Percentiles rank a stretch among this genome's conserved stretches.
Evolutionary conservation across 495 filamentous ascomycete genomes (phyloP).

Genomic region (Geopyxis carbonaria): DNA sequence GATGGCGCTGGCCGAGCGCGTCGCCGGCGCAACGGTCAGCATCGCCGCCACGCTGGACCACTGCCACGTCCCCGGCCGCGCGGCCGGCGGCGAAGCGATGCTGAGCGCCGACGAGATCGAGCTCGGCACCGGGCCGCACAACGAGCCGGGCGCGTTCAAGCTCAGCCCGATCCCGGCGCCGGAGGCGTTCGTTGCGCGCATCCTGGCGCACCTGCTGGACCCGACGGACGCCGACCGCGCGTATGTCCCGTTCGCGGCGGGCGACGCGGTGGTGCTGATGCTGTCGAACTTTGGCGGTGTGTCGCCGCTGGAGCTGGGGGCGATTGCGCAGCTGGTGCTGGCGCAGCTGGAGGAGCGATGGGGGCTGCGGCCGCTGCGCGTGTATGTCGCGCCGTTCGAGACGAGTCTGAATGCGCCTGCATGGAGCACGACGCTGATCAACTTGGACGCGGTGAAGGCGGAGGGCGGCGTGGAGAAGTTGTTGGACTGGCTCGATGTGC

Average conservation of each 20-base stretch:
- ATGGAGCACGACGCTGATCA: conserved; percentile 75
- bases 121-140: conserved; percentile 97
- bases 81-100: conserved; percentile 29
- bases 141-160: conserved; percentile 71
- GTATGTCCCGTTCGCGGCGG: background rate
- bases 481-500: too few relatives aligned
- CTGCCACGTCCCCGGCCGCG: conserved; percentile 70
- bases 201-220: background rate
- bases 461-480: too few relatives aligned
- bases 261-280: conserved; percentile 39
- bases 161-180: conserved; percentile 27
- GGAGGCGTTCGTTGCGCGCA: background rate
- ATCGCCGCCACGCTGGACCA: conserved; percentile 71
- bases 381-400: conserved; percentile 43
- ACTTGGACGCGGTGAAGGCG: too few relatives aligned
- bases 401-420: conserved; percentile 84
- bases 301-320: conserved; percentile 72
- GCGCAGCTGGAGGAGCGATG: conserved; percentile 42
- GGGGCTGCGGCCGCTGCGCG: conserved; percentile 16
- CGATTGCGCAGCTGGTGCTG: conserved; percentile 71
- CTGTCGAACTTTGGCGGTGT: conserved; percentile 93
- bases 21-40: conserved; percentile 60
- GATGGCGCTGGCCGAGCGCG: conserved; percentile 48
- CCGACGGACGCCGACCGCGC: background rate
- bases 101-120: conserved; percentile 61